phyloP scores from a whole-genome alignment of 1,284 basidiomycete genomes.

The Thelephora terrestris region DNA sequence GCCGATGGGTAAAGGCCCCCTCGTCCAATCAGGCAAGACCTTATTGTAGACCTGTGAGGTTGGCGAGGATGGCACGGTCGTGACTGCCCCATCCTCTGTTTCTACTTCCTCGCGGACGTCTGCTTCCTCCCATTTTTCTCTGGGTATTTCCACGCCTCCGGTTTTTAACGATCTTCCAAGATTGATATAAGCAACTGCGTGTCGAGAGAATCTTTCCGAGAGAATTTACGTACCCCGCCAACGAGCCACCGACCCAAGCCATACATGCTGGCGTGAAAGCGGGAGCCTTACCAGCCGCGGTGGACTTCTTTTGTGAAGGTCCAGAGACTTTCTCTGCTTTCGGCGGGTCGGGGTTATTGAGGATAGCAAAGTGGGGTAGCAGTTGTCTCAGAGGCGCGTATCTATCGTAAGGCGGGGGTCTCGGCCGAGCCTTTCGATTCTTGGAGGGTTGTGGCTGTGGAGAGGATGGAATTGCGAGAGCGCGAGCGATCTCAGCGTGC shows the following conservation, averaged over 20 bases:
- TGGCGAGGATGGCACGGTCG: constrained; percentile 15
- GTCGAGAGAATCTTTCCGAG: constrained; percentile 1
- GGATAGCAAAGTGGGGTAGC: constrained; percentile 59
- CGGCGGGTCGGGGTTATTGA: constrained; percentile 71
- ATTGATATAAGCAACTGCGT: not conserved
- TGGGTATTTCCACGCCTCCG: constrained; percentile 67
- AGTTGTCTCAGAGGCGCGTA: constrained; percentile 66
- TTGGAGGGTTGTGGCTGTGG: constrained; percentile 21
- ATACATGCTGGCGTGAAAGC: constrained; percentile 73
- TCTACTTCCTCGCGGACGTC: constrained; percentile 31
- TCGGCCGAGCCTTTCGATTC: constrained; percentile 28
- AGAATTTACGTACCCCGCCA: constrained; percentile 64
- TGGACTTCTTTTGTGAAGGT: not conserved
- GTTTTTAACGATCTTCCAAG: constrained; percentile 65
- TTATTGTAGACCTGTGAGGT: constrained; percentile 22
- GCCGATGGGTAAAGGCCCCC: constrained; percentile 45
- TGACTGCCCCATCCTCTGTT: constrained; percentile 23
- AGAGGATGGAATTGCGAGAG: constrained; percentile 38
- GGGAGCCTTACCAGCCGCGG: constrained; percentile 64
- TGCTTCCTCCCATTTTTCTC: constrained; percentile 81
- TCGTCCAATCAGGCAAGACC: constrained; percentile 75
- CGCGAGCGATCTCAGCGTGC: constrained; percentile 60
- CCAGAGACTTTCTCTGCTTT: constrained; percentile 29
- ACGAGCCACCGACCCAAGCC: constrained; percentile 88
- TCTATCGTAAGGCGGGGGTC: constrained; percentile 51